Evolutionary conservation across 2,329 filamentous ascomycete genomes (phyloP).

Genomic region (Fusarium burgessii): DNA sequence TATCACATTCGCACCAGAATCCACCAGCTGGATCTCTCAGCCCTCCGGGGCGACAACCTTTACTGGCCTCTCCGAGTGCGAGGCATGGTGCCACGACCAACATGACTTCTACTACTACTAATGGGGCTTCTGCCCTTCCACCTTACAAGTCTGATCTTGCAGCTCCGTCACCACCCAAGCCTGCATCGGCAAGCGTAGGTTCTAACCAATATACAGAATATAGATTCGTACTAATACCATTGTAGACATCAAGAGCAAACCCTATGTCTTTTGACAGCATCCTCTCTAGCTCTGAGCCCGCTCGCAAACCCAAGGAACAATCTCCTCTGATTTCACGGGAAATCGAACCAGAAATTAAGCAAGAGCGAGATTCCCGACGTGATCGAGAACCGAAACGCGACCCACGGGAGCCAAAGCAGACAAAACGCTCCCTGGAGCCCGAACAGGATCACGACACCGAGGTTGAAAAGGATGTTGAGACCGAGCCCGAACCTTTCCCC

Average conservation of each 20-base stretch:
- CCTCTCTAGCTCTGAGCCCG: constrained; percentile 81
- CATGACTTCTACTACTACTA: constrained; percentile 54
- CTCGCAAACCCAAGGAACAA: constrained; percentile 64
- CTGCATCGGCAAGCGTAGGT: constrained; percentile 54
- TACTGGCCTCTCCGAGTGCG: constrained; percentile 62
- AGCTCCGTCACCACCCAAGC: constrained; percentile 55
- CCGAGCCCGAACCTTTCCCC: constrained; percentile 48
- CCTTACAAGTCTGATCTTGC: constrained; percentile 56
- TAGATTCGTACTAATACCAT: constrained; percentile 27
- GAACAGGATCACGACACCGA: constrained; percentile 50
- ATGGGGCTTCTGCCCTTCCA: constrained; percentile 55
- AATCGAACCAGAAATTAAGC: constrained; percentile 34
- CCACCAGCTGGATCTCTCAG: constrained; percentile 58
- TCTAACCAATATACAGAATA: constrained; percentile 13
- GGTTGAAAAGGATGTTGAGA: constrained; percentile 52
- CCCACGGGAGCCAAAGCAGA: constrained; percentile 40
- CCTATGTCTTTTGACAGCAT: constrained; percentile 98
- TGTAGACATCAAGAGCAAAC: constrained; percentile 77
- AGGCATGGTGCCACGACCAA: constrained; percentile 57
- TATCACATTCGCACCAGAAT: constrained; percentile 63
- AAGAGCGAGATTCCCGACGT: constrained; percentile 26
- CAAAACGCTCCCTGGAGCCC: constrained; percentile 47
- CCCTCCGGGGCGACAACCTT: constrained; percentile 55
- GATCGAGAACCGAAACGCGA: constrained; percentile 38
- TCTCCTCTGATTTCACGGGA: constrained; percentile 54